Percentiles rank a stretch among this genome's conserved stretches.
These are phyloP conservation scores for Aethionema arabicum DNA, from an alignment of 345 rosid genomes.

Conservation along the genomic window DNA sequence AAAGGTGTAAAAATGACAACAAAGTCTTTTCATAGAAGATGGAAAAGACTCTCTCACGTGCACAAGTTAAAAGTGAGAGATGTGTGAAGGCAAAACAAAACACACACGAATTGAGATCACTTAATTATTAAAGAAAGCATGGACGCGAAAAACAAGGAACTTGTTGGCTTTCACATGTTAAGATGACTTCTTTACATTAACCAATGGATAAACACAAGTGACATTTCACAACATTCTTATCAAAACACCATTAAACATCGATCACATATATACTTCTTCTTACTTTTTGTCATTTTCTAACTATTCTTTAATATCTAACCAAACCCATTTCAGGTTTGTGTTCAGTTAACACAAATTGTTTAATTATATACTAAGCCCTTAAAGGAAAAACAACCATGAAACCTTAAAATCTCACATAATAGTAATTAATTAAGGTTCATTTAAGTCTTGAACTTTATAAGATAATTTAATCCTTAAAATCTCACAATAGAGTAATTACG, in stretches of 20 bases:
- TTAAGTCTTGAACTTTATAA: too few species aligned
- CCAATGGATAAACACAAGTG: conserved; percentile 27
- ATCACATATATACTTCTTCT: conserved; percentile 12
- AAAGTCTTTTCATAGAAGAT: too few species aligned
- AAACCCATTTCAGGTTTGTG: neutral
- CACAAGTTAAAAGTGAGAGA: too few species aligned
- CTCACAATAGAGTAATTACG: too few species aligned
- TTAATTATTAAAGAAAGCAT: conserved; percentile 15
- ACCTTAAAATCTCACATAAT: too few species aligned
- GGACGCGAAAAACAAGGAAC: conserved; percentile 29
- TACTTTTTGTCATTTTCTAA: conserved; percentile 5
- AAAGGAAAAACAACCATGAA: conserved; percentile 8
- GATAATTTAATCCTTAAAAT: too few species aligned
- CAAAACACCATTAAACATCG: conserved; percentile 17
- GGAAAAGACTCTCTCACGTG: too few species aligned
- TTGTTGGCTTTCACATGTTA: conserved; percentile 27
- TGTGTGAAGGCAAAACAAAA: too few species aligned
- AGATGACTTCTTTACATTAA: conserved; percentile 20
- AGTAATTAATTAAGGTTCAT: too few species aligned
- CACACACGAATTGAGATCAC: too few species aligned
- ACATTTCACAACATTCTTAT: conserved; percentile 23
- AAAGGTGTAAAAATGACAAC: too few species aligned
- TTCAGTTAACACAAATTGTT: neutral
- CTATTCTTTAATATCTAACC: neutral
- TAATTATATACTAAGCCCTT: conserved; percentile 4